Conservation (phyloP, 169 alveolate genomes). For the Toxoplasma gondii region DNA sequence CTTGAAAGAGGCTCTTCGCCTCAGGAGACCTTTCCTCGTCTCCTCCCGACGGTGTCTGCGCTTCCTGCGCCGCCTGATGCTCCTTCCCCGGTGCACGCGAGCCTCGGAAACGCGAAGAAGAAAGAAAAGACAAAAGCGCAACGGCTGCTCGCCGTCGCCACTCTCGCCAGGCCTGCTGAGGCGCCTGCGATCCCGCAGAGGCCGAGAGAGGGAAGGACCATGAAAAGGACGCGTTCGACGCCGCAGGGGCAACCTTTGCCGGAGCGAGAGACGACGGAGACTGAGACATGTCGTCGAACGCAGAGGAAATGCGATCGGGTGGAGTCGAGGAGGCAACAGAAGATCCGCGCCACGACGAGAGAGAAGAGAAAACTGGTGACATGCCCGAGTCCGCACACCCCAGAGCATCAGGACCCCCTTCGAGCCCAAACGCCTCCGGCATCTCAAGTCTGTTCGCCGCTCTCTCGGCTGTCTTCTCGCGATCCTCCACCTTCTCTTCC, state of each 20-base stretch:
- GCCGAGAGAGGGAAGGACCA: not conserved
- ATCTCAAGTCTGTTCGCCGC: not conserved
- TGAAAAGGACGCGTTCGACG: not conserved
- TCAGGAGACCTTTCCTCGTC: too few relatives aligned
- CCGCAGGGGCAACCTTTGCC: not conserved
- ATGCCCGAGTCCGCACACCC: not conserved
- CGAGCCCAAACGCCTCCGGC: not conserved
- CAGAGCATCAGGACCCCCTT: not conserved
- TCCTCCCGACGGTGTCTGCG: too few relatives aligned
- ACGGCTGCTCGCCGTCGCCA: constrained; percentile 42
- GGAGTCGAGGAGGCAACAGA: too few relatives aligned
- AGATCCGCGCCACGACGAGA: too few relatives aligned
- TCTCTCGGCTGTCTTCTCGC: not conserved
- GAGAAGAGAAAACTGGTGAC: too few relatives aligned
- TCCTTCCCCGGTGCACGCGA: too few relatives aligned
- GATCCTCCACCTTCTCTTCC: not conserved
- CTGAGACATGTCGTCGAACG: not conserved
- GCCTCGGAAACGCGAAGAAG: not conserved
- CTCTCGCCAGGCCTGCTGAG: constrained; percentile 53
- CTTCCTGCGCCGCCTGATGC: too few relatives aligned
- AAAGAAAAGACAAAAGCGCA: not conserved
- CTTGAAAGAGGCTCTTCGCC: too few relatives aligned
- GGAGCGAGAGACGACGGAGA: not conserved
- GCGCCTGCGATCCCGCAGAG: not conserved
- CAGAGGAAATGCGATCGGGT: too few relatives aligned